phyloP scores from a whole-genome alignment of 129 eudicot species.

The Erigeron canadensis region DNA sequence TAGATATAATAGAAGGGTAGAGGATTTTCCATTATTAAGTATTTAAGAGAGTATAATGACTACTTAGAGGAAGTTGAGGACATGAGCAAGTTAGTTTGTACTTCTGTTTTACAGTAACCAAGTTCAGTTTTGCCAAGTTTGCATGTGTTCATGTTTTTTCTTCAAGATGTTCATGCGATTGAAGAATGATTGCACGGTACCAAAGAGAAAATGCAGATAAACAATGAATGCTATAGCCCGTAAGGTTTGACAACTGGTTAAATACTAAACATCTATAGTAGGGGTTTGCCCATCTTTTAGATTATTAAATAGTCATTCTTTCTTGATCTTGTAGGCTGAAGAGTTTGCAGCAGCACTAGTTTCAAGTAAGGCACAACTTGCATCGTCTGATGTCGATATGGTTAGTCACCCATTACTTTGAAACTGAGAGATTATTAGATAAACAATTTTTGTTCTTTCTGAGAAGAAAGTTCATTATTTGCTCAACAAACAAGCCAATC shows the following conservation, averaged over 20 bases:
- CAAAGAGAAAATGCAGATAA: conserved; percentile 92
- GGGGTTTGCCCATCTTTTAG: background rate
- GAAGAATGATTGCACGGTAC: conserved; percentile 75
- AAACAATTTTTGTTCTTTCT: background rate
- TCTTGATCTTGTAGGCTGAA: conserved; percentile 67
- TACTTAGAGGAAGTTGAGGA: conserved; percentile 98
- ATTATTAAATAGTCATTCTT: background rate
- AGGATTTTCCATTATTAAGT: conserved; percentile 78
- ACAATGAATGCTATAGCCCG: conserved; percentile 92
- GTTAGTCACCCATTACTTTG: conserved; percentile 48
- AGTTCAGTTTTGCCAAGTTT: conserved; percentile 10
- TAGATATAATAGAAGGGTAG: conserved; percentile 92
- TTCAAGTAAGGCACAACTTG: conserved; percentile 80
- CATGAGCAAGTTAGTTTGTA: conserved; percentile 68
- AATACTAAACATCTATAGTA: background rate
- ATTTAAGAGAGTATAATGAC: conserved; percentile 91
- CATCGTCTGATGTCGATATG: conserved; percentile 54
- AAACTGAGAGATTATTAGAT: background rate
- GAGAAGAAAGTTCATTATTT: no score
- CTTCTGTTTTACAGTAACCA: background rate
- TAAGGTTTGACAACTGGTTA: conserved; percentile 47
- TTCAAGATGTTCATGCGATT: conserved; percentile 62
- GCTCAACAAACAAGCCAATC: background rate
- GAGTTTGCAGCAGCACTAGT: conserved; percentile 96
- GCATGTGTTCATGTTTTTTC: conserved; percentile 6